Evolutionary conservation across 768 basidiomycete genomes (phyloP).

Genomic region (Kwoniella sp.): DNA sequence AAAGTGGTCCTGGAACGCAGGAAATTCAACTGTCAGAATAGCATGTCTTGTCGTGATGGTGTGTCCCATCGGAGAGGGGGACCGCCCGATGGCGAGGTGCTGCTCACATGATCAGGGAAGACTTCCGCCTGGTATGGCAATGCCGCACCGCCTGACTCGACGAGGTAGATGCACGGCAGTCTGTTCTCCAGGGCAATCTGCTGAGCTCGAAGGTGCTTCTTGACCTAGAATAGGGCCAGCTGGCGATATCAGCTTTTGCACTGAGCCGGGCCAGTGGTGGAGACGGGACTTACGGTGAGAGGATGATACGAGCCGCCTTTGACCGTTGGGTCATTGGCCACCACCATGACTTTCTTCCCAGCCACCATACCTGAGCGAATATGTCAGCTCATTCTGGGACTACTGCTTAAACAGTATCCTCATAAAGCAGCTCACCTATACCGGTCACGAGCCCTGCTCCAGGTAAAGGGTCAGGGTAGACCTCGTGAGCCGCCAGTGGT

Average conservation of each 20-base stretch:
- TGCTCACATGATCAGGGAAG: conserved; percentile 72
- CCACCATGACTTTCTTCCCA: conserved; percentile 80
- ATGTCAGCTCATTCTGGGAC: too few species aligned
- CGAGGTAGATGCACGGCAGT: conserved; percentile 87
- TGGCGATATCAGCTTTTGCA: neutral
- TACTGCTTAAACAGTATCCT: neutral
- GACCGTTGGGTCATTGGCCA: conserved; percentile 92
- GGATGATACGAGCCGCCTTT: conserved; percentile 93
- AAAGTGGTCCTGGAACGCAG: conserved; percentile 71
- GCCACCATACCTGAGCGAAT: conserved; percentile 64
- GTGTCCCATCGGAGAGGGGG: neutral
- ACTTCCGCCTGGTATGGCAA: conserved; percentile 90
- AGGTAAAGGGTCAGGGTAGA: conserved; percentile 74
- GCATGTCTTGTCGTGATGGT: too few species aligned
- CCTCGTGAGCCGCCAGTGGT: conserved; percentile 79
- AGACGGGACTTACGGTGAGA: conserved; percentile 63
- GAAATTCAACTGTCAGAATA: neutral
- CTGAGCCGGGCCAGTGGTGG: too few species aligned
- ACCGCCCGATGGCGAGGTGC: neutral
- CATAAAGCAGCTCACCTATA: conserved; percentile 37
- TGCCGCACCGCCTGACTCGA: conserved; percentile 92
- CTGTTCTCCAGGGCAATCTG: conserved; percentile 90
- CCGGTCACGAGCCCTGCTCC: conserved; percentile 91
- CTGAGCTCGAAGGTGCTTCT: conserved; percentile 93
- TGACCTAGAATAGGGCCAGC: conserved; percentile 62